These are phyloP conservation scores for Phytophthora citricola DNA, from an alignment of 352 stramenopile species.

Conservation along the genomic window DNA sequence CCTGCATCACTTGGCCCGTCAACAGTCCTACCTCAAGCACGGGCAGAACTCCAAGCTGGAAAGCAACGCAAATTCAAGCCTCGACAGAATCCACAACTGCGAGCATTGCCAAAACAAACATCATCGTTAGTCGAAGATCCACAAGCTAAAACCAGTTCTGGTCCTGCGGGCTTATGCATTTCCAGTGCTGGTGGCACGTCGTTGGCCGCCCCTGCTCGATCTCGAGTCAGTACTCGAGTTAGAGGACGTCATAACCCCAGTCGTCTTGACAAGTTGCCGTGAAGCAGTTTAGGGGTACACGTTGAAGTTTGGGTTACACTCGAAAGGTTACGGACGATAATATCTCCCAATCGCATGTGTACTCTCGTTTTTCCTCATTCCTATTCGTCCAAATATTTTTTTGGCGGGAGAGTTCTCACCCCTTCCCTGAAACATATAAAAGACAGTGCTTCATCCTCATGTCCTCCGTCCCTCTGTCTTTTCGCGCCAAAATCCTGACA, in stretches of 20 bases:
- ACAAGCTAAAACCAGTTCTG: neutral
- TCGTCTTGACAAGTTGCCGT: conserved; percentile 21
- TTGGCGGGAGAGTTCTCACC: conserved; percentile 35
- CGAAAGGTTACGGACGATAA: neutral
- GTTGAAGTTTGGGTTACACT: conserved; percentile 34
- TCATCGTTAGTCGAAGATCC: conserved; percentile 3
- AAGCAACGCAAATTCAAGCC: conserved; percentile 19
- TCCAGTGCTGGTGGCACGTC: conserved; percentile 14
- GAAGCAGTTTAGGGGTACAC: conserved; percentile 8
- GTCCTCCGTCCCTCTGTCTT: conserved; percentile 17
- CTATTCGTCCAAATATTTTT: conserved; percentile 29
- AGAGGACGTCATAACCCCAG: conserved; percentile 2
- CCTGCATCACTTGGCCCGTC: neutral
- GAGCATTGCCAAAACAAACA: conserved; percentile 11
- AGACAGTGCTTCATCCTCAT: neutral
- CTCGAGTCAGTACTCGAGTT: neutral
- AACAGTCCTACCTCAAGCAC: neutral
- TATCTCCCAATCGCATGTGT: conserved; percentile 20
- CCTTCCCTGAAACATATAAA: conserved; percentile 26
- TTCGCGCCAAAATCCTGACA: conserved; percentile 39
- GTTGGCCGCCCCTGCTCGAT: neutral
- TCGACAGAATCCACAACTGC: conserved; percentile 19
- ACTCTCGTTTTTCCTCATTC: neutral
- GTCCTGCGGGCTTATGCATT: conserved; percentile 14
- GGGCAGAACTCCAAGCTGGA: neutral